A percentile compares a stretch with the other conserved stretches of the same genome.
phyloP scores from a whole-genome alignment of 192 early-diverging fungal species.

The Coemansia sp. region DNA sequence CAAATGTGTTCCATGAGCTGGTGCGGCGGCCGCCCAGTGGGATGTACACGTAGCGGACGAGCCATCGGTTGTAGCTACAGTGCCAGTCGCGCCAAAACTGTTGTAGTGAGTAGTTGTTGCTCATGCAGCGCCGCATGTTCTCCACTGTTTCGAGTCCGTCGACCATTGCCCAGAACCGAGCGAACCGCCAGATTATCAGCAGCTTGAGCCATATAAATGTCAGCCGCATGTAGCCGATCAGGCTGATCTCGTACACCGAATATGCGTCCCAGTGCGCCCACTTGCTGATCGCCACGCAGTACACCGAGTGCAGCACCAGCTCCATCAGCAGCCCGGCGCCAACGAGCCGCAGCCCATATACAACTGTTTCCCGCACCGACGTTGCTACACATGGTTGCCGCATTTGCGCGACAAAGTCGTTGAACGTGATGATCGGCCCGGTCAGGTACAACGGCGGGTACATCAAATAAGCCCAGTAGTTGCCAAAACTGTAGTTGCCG shows the following conservation, averaged over 20 bases:
- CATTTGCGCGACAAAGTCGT: conserved; percentile 83
- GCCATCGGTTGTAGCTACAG: conserved; percentile 89
- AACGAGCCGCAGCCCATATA: conserved; percentile 74
- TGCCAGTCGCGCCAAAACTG: conserved; percentile 99
- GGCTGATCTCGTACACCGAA: conserved; percentile 74
- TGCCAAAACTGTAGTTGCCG: conserved; percentile 73
- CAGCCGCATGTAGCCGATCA: conserved; percentile 88
- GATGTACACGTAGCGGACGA: conserved; percentile 83
- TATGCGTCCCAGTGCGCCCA: conserved; percentile 81
- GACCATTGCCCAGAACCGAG: conserved; percentile 91
- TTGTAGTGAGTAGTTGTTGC: conserved; percentile 90
- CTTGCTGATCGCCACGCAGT: conserved; percentile 90
- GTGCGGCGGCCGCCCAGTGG: conserved; percentile 82
- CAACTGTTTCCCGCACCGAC: conserved; percentile 1
- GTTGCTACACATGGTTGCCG: conserved; percentile 55
- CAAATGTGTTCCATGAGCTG: conserved; percentile 74
- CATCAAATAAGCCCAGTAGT: conserved; percentile 78
- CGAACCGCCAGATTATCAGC: conserved; percentile 96
- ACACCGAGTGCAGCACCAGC: conserved; percentile 78
- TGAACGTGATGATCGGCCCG: conserved; percentile 95
- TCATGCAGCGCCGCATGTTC: conserved; percentile 97
- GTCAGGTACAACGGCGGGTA: conserved; percentile 92
- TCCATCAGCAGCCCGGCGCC: conserved; percentile 77
- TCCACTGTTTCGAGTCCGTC: conserved; percentile 88
- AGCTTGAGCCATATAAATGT: conserved; percentile 95